Evolutionary conservation across 805 yeast species (phyloP).

Genomic region (Barnettozyma californica): DNA sequence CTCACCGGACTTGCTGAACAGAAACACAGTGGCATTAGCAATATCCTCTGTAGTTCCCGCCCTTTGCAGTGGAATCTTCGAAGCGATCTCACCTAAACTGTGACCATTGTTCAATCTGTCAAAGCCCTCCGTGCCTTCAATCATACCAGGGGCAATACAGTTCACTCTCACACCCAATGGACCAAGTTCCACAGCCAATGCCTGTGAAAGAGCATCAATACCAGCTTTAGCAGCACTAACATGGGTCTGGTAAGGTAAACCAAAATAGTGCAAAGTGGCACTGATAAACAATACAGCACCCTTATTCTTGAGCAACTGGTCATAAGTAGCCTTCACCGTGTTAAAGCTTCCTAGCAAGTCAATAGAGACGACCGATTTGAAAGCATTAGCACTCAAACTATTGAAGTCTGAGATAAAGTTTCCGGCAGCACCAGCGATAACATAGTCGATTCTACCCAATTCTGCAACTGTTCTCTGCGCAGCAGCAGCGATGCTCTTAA

Average conservation of each 20-base stretch:
- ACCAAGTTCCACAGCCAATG: slow-evolving; percentile 86
- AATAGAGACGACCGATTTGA: slow-evolving; percentile 80
- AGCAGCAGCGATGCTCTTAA: slow-evolving; percentile 53
- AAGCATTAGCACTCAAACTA: slow-evolving; percentile 77
- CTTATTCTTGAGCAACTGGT: slow-evolving; percentile 55
- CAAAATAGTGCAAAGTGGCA: slow-evolving; percentile 86
- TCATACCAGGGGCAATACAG: slow-evolving; percentile 89
- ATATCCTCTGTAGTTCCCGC: slow-evolving; percentile 71
- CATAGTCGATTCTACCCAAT: slow-evolving; percentile 78
- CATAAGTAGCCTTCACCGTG: slow-evolving; percentile 77
- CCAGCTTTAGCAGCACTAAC: slow-evolving; percentile 97
- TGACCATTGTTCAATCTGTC: slow-evolving; percentile 49
- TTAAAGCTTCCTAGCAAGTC: slow-evolving; percentile 87
- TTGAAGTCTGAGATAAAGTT: slow-evolving; percentile 81
- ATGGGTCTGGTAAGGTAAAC: slow-evolving; percentile 84
- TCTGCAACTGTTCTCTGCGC: slow-evolving; percentile 57
- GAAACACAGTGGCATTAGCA: slow-evolving; percentile 79
- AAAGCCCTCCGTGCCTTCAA: slow-evolving; percentile 83
- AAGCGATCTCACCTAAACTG: slow-evolving; percentile 34
- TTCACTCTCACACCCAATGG: slow-evolving; percentile 82
- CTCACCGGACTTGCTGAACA: slow-evolving; percentile 77
- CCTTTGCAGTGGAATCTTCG: slow-evolving; percentile 52
- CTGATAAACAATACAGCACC: slow-evolving; percentile 77
- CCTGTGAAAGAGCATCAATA: slow-evolving; percentile 78
- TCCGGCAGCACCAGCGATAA: slow-evolving; percentile 96